phyloP scores from a whole-genome alignment of 352 stramenopile genomes.

The Globisporangium spinosum region DNA sequence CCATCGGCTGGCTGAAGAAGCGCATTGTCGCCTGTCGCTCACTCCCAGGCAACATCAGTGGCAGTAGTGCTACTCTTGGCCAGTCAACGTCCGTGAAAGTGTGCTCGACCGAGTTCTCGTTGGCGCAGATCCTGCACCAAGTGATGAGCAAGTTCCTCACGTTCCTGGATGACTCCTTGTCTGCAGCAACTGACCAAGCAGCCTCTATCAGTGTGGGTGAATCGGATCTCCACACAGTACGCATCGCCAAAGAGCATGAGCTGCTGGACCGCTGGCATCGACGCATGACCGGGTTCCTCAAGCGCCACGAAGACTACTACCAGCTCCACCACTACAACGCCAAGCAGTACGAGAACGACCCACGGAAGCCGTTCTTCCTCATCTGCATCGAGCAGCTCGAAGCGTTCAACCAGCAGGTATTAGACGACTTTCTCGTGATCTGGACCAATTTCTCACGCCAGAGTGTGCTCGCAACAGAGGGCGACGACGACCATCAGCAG shows the following conservation, averaged over 20 bases:
- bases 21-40: constrained; percentile 31
- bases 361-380: constrained; percentile 42
- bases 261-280: constrained; percentile 20
- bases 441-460: constrained; percentile 50
- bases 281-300: constrained; percentile 21
- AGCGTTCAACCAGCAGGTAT: constrained; percentile 43
- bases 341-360: constrained; percentile 5
- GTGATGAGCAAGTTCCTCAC: constrained; percentile 29
- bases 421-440: constrained; percentile 71
- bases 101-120: constrained; percentile 38
- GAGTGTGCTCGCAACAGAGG: background rate
- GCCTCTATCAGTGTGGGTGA: background rate
- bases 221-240: background rate
- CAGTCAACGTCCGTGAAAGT: constrained; percentile 19
- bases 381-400: constrained; percentile 82
- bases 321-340: constrained; percentile 20
- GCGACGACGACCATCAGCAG: background rate
- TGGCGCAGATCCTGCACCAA: constrained; percentile 48
- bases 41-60: background rate
- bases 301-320: constrained; percentile 36
- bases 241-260: background rate
- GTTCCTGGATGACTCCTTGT: constrained; percentile 14
- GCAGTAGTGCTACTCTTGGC: background rate
- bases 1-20: constrained; percentile 41
- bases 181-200: background rate